These are phyloP conservation scores for Podosphaera xanthii DNA, from an alignment of 2,329 filamentous ascomycete species.

Conservation along the genomic window DNA sequence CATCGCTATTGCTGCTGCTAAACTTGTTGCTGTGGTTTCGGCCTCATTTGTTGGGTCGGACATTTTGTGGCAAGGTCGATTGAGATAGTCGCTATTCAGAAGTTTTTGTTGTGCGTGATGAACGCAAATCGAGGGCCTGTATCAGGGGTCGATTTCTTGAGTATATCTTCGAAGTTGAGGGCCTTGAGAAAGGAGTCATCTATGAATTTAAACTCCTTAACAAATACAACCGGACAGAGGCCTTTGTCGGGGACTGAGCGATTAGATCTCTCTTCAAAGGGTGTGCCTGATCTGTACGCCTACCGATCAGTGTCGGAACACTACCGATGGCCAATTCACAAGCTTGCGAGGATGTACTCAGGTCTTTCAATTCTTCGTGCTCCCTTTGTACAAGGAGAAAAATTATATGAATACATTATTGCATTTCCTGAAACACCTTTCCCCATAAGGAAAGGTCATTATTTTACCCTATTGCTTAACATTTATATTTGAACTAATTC, in stretches of 20 bases:
- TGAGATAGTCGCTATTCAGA: background rate
- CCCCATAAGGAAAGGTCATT: too few species aligned
- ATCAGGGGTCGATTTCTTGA: background rate
- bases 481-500: too few species aligned
- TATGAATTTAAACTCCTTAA: background rate
- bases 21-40: background rate
- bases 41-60: background rate
- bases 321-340: background rate
- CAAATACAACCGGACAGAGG: background rate
- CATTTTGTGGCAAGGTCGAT: background rate
- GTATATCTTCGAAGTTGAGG: background rate
- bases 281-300: background rate
- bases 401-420: too few species aligned
- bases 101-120: background rate
- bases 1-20: background rate
- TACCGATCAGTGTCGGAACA: background rate
- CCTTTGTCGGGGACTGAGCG: background rate
- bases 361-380: too few species aligned
- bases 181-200: background rate
- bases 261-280: background rate
- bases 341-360: too few species aligned
- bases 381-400: too few species aligned
- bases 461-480: too few species aligned
- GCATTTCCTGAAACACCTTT: too few species aligned
- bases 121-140: background rate